Evolutionary conservation across 139 green algal genomes (phyloP), one percentile per base, ranked within the genome.

Genomic region (Chlamydomonas asymmetrica): DNA sequence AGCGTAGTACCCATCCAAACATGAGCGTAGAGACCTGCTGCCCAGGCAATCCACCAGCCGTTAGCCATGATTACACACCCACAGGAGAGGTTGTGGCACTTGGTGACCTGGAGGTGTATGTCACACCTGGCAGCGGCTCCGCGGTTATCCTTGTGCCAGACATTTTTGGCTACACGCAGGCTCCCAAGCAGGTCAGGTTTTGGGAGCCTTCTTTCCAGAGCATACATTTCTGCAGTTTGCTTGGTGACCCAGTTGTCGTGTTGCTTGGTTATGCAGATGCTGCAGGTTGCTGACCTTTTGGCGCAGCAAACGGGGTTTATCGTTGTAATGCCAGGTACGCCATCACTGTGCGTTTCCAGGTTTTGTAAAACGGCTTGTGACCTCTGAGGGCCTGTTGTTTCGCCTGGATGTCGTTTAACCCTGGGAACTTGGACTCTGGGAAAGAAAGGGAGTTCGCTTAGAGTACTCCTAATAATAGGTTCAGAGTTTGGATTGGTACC

Each of bases 121-220:
- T 61, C 16, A 71, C 66, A 39, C 73, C 73, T 25, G 37, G 59
- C 6, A 64, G 79, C 48, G 37, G 32, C 3, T 13, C 25, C 9
- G 66, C 57, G n/a, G 54, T 85, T 1, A 49, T 85, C 5, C 40
- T 85, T 13, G 52, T 85, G 7, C 45, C 62, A 3, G 80, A 85
- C 39, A 85, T 85, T 37, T 85, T 85, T 43, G 74, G 80, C 0
- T 74, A 79, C 38, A 71, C 64, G 25, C 80, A 85, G 73, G 80
- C 78, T 56, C 37, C 27, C 34, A 29, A 45, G 29, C 29, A 39
- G 2, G 38, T 25, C 9, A 68, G n/a, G 37, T 41, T 41, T 16
- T 9, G 20, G 13, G 29, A 22, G 22, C 16, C 9, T 43, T 45
- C n/a, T n/a, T 45, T 68, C 29, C 18, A n/a, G 27, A 68, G 38